Base-by-base conservation (phyloP, 129 eudicot genomes). In the Glebionis coronaria region DNA sequence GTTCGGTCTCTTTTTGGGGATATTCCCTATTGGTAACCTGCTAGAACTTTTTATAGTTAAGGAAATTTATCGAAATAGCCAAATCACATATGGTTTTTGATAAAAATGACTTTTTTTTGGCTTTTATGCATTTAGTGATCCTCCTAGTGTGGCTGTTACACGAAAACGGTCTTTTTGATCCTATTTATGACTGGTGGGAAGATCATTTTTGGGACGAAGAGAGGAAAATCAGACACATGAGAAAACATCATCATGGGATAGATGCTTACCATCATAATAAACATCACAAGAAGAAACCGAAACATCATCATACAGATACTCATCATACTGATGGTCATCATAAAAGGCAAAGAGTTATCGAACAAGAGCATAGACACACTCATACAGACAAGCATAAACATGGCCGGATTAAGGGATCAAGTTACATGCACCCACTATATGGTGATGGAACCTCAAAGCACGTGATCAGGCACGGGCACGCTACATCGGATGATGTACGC, bases 151-250 rank as follows among this genome's bases (percentile, higher is more conserved):
- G 96, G 98, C 96, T 92, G 74, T 78, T 92, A 56, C 95, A 92
- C 64, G 83, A 92, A 52, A 86, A 87, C 65, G 98, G 96, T 38
- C 77, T 92, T 21, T 88, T 92, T 77, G 96, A 88, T 81, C 98
- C 98, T 29, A 50, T 88, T 21, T 92, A 86, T 67, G 98, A 92
- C 82, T 88, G 96, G 91, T 88, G 91, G 96, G 95, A 88, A 70
- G 96, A 92, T 82, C 82, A 83, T 61, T 56, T 73, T 20, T 81
- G 79, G 83, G 56, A 65, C 20, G 78, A 49, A 45, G 88, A 78
- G 11, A 71, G 45, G 18, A 79, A 68, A 70, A 29, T 59, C 18
- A 27, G 61, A 72, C 69, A 80, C 49, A 45, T 29, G 21, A 49
- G 61, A 63, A 82, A 63, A 61, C 76, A 81, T 56, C 45, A 31